Percentiles rank a stretch among this genome's conserved stretches.
These are phyloP conservation scores for Pythium vanterpoolii DNA, from an alignment of 352 stramenopile genomes.

Conservation along the genomic window DNA sequence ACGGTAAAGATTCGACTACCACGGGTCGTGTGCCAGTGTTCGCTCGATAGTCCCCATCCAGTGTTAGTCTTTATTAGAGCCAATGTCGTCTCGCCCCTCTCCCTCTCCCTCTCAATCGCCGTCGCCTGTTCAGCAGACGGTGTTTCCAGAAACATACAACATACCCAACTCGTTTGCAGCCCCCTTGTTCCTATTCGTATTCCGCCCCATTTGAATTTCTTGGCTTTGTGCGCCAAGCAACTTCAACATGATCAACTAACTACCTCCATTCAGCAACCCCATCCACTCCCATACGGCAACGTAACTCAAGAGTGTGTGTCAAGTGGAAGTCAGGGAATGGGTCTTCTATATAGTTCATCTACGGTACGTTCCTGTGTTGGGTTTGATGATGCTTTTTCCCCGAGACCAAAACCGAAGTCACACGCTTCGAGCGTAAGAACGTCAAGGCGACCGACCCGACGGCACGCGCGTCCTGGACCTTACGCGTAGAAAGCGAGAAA, in stretches of 20 bases:
- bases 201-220: too few species aligned
- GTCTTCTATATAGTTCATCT: not conserved
- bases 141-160: slow-evolving; percentile 2
- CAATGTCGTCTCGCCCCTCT: not conserved
- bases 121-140: not conserved
- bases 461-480: too few species aligned
- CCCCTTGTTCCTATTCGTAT: not conserved
- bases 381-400: slow-evolving; percentile 8
- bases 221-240: too few species aligned
- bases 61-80: not conserved
- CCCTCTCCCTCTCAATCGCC: not conserved
- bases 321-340: not conserved
- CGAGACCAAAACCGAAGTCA: slow-evolving; percentile 21
- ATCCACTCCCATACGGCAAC: slow-evolving; percentile 4
- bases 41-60: not conserved
- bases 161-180: not conserved
- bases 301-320: not conserved
- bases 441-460: not conserved
- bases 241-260: slow-evolving; percentile 2
- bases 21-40: not conserved
- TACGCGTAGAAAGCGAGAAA: too few species aligned
- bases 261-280: slow-evolving; percentile 1
- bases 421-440: too few species aligned
- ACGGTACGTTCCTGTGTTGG: slow-evolving; percentile 5
- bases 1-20: slow-evolving; percentile 1